phyloP scores from a whole-genome alignment of 495 filamentous ascomycete species.

The Cercophora samala region DNA sequence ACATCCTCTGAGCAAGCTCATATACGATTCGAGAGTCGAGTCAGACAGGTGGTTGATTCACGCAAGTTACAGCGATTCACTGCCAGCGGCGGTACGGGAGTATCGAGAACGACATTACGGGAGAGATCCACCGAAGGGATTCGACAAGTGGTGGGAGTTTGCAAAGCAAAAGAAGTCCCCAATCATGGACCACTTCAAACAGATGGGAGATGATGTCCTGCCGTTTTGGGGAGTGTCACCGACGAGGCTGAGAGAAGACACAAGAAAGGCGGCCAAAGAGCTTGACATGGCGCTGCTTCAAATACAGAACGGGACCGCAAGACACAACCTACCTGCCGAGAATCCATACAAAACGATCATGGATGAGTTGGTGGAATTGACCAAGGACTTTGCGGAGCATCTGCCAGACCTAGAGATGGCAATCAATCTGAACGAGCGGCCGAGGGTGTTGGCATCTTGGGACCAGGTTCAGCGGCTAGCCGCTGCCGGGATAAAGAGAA shows the following conservation, averaged over 20 bases:
- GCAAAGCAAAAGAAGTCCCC: conserved; percentile 59
- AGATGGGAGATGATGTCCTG: conserved; percentile 64
- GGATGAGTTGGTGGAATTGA: conserved; percentile 62
- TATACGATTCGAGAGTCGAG: conserved; percentile 49
- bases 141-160: conserved; percentile 73
- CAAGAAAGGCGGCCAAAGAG: conserved; percentile 37
- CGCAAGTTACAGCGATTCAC: conserved; percentile 48
- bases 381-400: conserved; percentile 63
- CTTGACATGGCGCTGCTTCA: conserved; percentile 37
- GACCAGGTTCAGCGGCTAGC: conserved; percentile 48
- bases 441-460: conserved; percentile 71
- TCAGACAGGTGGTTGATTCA: conserved; percentile 43
- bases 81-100: conserved; percentile 53
- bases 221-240: conserved; percentile 73
- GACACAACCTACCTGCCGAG: conserved; percentile 40
- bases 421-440: conserved; percentile 75
- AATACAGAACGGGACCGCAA: conserved; percentile 50
- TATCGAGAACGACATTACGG: conserved; percentile 56
- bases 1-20: conserved; percentile 53
- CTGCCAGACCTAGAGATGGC: conserved; percentile 79
- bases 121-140: conserved; percentile 58
- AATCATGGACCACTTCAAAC: conserved; percentile 72
- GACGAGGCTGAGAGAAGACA: conserved; percentile 51
- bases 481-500: conserved; percentile 32
- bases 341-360: conserved; percentile 52